Evolutionary conservation across 257 asterid species (phyloP).

Genomic region (Coffea canephora): DNA sequence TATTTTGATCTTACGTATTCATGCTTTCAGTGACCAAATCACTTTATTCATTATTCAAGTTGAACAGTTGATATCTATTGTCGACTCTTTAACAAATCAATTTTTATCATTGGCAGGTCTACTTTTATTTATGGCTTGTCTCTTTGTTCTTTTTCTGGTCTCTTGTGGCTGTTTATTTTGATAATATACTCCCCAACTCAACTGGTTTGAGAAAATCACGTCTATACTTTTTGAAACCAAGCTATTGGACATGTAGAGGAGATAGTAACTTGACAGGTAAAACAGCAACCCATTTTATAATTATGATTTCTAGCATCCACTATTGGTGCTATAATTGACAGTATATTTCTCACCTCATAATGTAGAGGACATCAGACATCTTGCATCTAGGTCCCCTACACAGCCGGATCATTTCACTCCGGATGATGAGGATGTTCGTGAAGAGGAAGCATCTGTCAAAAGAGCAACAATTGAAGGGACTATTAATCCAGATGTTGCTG

Average conservation of each 20-base stretch:
- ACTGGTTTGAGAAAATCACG: slow-evolving; percentile 30
- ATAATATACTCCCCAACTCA: slow-evolving; percentile 34
- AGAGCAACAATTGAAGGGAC: slow-evolving; percentile 22
- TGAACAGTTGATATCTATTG: too few species aligned
- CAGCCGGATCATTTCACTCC: slow-evolving; percentile 7
- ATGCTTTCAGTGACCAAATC: too few species aligned
- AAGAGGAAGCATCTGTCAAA: slow-evolving; percentile 32
- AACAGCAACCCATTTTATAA: too few species aligned
- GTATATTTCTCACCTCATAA: neutral
- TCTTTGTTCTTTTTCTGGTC: slow-evolving; percentile 31
- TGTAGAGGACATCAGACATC: slow-evolving; percentile 8
- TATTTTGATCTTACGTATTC: neutral
- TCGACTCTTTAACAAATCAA: too few species aligned
- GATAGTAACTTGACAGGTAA: slow-evolving; percentile 25
- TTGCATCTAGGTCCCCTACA: slow-evolving; percentile 16
- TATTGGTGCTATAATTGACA: neutral
- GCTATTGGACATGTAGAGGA: slow-evolving; percentile 39
- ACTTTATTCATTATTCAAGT: too few species aligned
- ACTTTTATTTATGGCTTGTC: slow-evolving; percentile 24
- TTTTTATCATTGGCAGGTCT: slow-evolving; percentile 29
- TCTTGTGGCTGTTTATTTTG: slow-evolving; percentile 33
- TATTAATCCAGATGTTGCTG: slow-evolving; percentile 31
- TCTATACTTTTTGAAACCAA: slow-evolving; percentile 27
- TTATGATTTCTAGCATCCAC: neutral
- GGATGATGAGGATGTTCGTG: slow-evolving; percentile 32